Evolutionary conservation across 495 filamentous ascomycete genomes (phyloP), one percentile per base, ranked within the genome.

Genomic region (Neurospora sp.): DNA sequence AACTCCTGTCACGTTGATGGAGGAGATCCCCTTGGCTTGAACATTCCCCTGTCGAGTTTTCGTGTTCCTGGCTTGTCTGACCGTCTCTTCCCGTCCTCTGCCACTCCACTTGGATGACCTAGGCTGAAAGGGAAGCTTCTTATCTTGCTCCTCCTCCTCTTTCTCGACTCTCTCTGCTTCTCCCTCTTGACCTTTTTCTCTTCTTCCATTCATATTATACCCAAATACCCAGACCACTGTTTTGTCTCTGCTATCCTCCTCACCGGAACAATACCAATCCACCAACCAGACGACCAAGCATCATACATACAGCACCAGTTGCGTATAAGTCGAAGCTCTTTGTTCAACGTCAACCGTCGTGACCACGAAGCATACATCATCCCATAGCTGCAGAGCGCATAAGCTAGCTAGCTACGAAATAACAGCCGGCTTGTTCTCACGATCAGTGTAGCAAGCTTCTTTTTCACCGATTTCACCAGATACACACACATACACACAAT

Each of bases 401-500:
- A 16, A 61, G 22, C 53, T 61, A 61, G 22, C 53, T 61, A 27
- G 12, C 45, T 22, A 61, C 53, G 20, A 31, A 31, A 61, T 31
- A 31, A 35, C 53, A 16, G 16, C 2, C 20, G 12, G 53, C 53
- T 61, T 61, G 22, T 61, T 59, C 10, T 59, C 48, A 59, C 48
- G 10, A 59, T 59, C 48, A 22, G 48, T 27, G 48, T 59, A 14
- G 22, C 69, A 31, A 41, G 42, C 31, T n/a, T 20, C 69, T 31
- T 31, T 35, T 38, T 59, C 18, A 31, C 22, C 48, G 31, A 61
- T 3, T 61, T 61, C 39, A 31, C 38, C 12, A 70, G 20, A 35
- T 40, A 40, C n/a, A 27, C n/a, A 27, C 27, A 37, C 18, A 65
- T n/a, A 45, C 42, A 31, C 38, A 74, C 78, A 71, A 69, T 83